phyloP scores from a whole-genome alignment of 805 yeast genomes.

The Candida hungchunana region DNA sequence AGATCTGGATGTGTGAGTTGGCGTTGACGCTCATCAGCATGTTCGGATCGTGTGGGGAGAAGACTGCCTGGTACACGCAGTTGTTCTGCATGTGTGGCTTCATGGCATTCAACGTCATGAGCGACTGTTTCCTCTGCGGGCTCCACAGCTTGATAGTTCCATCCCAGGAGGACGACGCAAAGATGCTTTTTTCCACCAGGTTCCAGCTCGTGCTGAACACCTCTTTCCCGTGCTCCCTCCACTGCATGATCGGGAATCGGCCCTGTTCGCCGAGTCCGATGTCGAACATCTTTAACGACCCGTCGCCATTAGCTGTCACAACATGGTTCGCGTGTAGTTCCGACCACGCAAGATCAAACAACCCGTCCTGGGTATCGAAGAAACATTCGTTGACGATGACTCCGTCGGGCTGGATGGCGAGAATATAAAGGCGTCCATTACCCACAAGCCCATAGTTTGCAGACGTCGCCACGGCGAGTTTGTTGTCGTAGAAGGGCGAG shows the following conservation, averaged over 20 bases:
- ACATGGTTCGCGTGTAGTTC: conserved; percentile 87
- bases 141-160: conserved; percentile 81
- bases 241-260: conserved; percentile 64
- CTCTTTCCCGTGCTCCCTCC: conserved; percentile 73
- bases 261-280: conserved; percentile 44
- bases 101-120: conserved; percentile 48
- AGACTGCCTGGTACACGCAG: conserved; percentile 76
- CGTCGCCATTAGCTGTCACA: conserved; percentile 84
- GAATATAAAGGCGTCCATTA: conserved; percentile 74
- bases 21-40: conserved; percentile 68
- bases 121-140: conserved; percentile 51
- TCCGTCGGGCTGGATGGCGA: conserved; percentile 69
- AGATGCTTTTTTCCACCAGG: conserved; percentile 57
- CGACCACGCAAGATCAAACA: conserved; percentile 86
- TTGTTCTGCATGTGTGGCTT: conserved; percentile 33
- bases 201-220: conserved; percentile 76
- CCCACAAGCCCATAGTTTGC: conserved; percentile 95
- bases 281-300: conserved; percentile 80
- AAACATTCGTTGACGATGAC: conserved; percentile 45
- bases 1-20: conserved; percentile 67
- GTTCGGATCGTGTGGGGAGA: conserved; percentile 81
- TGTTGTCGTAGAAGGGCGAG: conserved; percentile 88
- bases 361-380: conserved; percentile 91
- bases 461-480: conserved; percentile 83
- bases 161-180: conserved; percentile 89